Conservation (phyloP, 176 grass and related monocot species). For the Musa itinerans region DNA sequence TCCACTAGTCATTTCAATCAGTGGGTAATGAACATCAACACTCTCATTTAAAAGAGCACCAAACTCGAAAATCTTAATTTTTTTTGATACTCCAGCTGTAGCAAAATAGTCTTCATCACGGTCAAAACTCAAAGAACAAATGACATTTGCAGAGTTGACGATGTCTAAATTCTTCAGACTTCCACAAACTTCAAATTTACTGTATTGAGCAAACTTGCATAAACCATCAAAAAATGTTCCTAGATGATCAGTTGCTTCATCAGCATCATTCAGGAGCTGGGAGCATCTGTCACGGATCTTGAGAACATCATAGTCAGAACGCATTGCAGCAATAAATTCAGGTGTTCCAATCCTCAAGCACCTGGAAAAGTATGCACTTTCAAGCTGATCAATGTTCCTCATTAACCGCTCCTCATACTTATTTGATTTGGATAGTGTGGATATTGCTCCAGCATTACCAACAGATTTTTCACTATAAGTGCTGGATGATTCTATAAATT, state of each 20-base stretch:
- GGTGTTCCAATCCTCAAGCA: conserved; percentile 45
- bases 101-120: conserved; percentile 98
- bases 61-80: conserved; percentile 99
- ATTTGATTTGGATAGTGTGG: conserved; percentile 34
- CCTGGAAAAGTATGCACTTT: conserved; percentile 82
- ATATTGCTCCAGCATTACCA: conserved; percentile 27
- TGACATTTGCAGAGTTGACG: conserved; percentile 77
- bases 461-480: conserved; percentile 16
- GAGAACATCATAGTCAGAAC: conserved; percentile 57
- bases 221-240: conserved; percentile 90
- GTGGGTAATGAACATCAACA: conserved; percentile 87
- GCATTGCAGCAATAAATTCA: conserved; percentile 32
- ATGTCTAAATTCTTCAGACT: conserved; percentile 82
- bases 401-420: conserved; percentile 63
- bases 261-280: conserved; percentile 36
- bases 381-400: conserved; percentile 68
- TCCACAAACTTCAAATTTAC: conserved; percentile 71
- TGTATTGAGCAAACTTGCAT: conserved; percentile 87
- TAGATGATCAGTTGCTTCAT: conserved; percentile 34
- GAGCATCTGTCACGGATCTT: conserved; percentile 42
- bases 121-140: conserved; percentile 94
- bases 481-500: conserved; percentile 21
- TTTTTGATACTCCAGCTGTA: conserved; percentile 89
- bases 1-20: conserved; percentile 85
- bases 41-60: conserved; percentile 67